Base-by-base conservation (phyloP, 176 grass and related monocot genomes). In the Stipa capillata region DNA sequence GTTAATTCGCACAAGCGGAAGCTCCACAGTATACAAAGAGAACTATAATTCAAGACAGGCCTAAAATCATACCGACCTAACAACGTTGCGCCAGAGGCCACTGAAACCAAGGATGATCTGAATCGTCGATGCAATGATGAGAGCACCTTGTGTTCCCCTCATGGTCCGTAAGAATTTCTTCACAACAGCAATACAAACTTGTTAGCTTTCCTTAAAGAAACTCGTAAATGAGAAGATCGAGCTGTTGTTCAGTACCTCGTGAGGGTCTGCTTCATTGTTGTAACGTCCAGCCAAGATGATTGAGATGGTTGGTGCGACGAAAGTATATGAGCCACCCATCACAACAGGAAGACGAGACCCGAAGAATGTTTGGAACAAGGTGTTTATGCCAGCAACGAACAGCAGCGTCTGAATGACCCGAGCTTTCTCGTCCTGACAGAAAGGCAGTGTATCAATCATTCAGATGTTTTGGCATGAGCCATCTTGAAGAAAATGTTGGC, bases 21-120 rank as follows among this genome's bases (percentile, higher is more conserved):
- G 61, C 29, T 31, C 27, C 69, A 21, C 71, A 84, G 15, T 8
- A 33, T 21, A 53, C 41, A 18, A 69, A 58, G 8, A 44, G 32
- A 31, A 66, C 9, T 52, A 53, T 32, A 53, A 32, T 55, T 29
- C 33, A 70, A 48, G 1, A 14, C 32, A 60, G 0, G 4, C 28
- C 2, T 34, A 8, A 50, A 62, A 77, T 15, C 15, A 65, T 74
- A 87, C 80, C 37, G 28, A 99, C 96, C 89, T 99, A 35, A 84
- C 57, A 20, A 99, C 92, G 84, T 96, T 95, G 45, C 97, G 83
- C 92, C 97, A 99, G 56, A 96, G 92, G 10, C 97, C 97, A 62
- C 97, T 99, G 82, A 99, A 99, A 65, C 97, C 97, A 84, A 99
- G 77, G 77, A 93, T 88, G 71, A 99, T 99, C 78, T 95, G 96